Evolutionary conservation across 305 asterid species (phyloP).

Genomic region (Withania somnifera): DNA sequence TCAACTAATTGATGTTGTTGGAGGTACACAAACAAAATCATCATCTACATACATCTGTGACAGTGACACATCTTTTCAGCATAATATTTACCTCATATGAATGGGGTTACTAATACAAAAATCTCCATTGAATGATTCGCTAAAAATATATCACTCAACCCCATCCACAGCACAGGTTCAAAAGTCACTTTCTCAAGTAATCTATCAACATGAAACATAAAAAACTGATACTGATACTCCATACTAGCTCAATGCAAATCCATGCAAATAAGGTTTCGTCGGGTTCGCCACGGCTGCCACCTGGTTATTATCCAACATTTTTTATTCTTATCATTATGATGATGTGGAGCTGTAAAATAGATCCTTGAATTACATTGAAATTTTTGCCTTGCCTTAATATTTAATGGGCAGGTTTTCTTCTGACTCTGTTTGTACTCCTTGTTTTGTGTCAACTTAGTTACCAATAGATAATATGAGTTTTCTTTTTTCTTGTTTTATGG

Average conservation of each 20-base stretch:
- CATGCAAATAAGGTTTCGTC: not conserved
- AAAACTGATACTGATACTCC: not conserved
- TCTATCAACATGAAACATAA: not conserved
- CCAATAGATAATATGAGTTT: not conserved
- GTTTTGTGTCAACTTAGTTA: not conserved
- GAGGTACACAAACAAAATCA: not conserved
- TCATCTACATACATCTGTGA: not conserved
- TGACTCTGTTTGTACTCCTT: not conserved
- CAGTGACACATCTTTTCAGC: not conserved
- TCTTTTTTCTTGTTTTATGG: conserved; percentile 1
- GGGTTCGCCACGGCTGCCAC: not conserved
- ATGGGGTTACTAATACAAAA: not conserved
- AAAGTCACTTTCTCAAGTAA: not conserved
- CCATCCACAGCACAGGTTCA: not conserved
- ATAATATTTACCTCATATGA: not conserved
- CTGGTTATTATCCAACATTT: not conserved
- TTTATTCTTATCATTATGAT: not conserved
- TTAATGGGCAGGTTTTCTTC: not conserved
- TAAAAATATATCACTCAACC: not conserved
- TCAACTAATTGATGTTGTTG: not conserved
- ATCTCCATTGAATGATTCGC: not conserved
- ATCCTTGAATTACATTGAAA: not conserved
- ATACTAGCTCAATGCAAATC: not conserved
- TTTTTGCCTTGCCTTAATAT: not conserved
- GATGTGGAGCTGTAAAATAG: not conserved